Evolutionary conservation across 148 eudicot species (phyloP).

Genomic region (Arbutus unedo): DNA sequence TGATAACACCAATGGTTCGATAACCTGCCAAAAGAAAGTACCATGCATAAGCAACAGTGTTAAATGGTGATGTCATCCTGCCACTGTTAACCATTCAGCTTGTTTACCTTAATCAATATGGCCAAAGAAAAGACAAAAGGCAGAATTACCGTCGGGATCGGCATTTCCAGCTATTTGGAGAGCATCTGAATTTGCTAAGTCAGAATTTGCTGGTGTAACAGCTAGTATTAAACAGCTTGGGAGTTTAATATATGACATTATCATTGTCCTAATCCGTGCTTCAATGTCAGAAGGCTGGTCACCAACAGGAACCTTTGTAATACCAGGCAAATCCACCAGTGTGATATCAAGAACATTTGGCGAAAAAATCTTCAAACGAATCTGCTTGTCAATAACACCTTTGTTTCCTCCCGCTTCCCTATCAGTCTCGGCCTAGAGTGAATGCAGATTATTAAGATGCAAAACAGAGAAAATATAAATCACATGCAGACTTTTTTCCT

Average conservation of each 20-base stretch:
- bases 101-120: background rate
- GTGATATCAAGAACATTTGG: constrained; percentile 93
- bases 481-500: background rate
- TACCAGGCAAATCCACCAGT: constrained; percentile 85
- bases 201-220: constrained; percentile 90
- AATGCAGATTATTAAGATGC: constrained; percentile 1
- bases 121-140: background rate
- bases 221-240: constrained; percentile 79
- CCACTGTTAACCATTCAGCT: background rate
- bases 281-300: constrained; percentile 95
- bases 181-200: constrained; percentile 92
- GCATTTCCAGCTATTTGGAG: constrained; percentile 91
- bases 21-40: constrained; percentile 49
- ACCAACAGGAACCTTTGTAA: constrained; percentile 95
- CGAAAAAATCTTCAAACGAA: constrained; percentile 77
- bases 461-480: background rate
- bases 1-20: constrained; percentile 91
- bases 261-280: constrained; percentile 85
- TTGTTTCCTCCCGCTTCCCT: constrained; percentile 89
- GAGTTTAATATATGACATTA: constrained; percentile 69
- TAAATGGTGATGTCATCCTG: background rate
- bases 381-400: constrained; percentile 81
- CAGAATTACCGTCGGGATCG: constrained; percentile 80
- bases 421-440: constrained; percentile 77
- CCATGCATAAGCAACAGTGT: constrained; percentile 22